Conservation (phyloP, 495 filamentous ascomycete genomes). For the Aspergillus wentii region DNA sequence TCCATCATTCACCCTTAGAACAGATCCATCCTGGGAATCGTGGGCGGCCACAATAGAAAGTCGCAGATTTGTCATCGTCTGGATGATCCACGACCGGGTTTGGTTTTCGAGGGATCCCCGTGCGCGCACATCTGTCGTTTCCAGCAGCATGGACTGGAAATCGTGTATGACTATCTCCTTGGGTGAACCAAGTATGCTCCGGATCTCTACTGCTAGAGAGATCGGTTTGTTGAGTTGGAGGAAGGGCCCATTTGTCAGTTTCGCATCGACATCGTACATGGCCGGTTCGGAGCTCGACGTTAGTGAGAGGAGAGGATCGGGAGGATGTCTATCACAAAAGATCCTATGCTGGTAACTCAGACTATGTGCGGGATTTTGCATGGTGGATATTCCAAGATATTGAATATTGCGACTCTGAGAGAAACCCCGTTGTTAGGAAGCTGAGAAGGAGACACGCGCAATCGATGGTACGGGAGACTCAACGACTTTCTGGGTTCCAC, state of each 20-base stretch:
- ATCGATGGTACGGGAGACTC: constrained; percentile 1
- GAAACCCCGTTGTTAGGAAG: no score
- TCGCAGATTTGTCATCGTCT: constrained; percentile 8
- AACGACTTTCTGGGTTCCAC: neutral
- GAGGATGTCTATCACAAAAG: neutral
- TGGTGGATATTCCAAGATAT: no score
- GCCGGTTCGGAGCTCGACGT: constrained; percentile 1
- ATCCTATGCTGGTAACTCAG: neutral
- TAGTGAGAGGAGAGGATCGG: neutral
- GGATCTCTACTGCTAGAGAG: constrained; percentile 3
- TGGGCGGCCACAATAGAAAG: neutral
- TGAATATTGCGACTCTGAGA: no score
- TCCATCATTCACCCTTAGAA: neutral
- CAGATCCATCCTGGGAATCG: neutral
- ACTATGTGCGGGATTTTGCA: neutral
- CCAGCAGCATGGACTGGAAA: constrained; percentile 10
- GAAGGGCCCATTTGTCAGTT: constrained; percentile 3
- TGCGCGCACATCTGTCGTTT: constrained; percentile 3
- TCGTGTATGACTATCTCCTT: constrained; percentile 5
- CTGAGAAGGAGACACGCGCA: neutral
- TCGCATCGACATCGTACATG: constrained; percentile 4
- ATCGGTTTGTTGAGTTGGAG: constrained; percentile 1
- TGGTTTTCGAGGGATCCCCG: neutral
- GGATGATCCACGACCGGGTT: constrained; percentile 3
- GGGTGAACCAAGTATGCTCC: neutral